phyloP scores from a whole-genome alignment of 108 stramenopile genomes.

The Discostella pseudostelligera region DNA sequence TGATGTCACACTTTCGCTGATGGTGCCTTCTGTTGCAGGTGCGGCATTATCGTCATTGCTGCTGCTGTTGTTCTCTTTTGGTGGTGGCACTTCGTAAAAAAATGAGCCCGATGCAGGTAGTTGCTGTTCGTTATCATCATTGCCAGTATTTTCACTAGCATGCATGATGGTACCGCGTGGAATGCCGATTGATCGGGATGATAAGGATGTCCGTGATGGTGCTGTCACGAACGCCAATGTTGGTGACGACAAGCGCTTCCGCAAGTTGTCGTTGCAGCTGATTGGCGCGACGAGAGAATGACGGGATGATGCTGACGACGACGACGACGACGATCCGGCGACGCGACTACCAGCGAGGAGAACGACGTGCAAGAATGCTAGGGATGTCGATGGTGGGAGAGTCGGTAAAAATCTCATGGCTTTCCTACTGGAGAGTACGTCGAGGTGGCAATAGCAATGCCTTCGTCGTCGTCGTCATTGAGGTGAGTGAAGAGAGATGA shows the following conservation, averaged over 20 bases:
- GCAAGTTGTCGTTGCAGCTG: not conserved
- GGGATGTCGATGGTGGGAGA: not conserved
- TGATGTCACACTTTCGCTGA: not conserved
- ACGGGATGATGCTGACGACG: not conserved
- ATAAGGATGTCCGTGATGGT: not conserved
- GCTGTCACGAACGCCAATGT: not conserved
- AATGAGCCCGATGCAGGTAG: constrained; percentile 43
- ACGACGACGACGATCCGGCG: not conserved
- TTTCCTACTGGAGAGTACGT: not conserved
- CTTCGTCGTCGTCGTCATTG: no score
- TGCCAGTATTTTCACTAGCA: constrained; percentile 15
- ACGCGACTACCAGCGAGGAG: not conserved
- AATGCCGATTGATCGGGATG: not conserved
- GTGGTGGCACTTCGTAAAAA: constrained; percentile 43
- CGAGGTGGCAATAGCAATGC: not conserved
- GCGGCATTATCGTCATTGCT: not conserved
- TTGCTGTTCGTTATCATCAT: constrained; percentile 17
- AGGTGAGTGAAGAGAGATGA: no score
- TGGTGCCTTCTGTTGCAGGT: not conserved
- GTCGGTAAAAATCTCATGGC: not conserved
- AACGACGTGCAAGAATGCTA: no score
- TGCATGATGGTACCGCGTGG: not conserved
- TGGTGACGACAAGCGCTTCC: not conserved
- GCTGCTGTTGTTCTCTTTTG: constrained; percentile 2
- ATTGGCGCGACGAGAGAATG: not conserved